Conservation (phyloP, 225 moss, liverwort and hornwort species). For the Ulota crispa region DNA sequence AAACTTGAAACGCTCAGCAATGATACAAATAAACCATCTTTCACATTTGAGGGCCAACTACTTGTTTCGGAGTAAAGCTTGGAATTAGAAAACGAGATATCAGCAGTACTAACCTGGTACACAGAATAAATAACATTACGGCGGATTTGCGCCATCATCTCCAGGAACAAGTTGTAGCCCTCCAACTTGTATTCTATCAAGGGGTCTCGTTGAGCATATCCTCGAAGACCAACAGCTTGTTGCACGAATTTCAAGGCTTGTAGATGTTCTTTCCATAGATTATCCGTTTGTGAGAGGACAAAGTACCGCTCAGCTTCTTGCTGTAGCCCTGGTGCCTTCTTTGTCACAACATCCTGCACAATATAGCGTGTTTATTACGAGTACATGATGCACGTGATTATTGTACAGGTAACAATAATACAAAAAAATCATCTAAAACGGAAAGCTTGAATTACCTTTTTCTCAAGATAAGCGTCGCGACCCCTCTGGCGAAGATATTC, state of each 20-base stretch:
- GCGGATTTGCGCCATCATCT: constrained; percentile 98
- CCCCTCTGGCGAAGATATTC: constrained; percentile 76
- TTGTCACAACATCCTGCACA: constrained; percentile 61
- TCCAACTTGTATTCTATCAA: constrained; percentile 98
- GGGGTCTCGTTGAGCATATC: constrained; percentile 95
- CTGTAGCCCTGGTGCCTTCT: constrained; percentile 79
- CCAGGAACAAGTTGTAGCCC: constrained; percentile 90
- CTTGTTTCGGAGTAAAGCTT: neutral
- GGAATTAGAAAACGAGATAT: neutral
- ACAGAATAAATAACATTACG: constrained; percentile 98
- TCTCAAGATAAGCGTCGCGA: constrained; percentile 72
- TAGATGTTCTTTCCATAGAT: constrained; percentile 97
- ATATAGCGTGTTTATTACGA: neutral
- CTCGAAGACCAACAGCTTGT: constrained; percentile 94
- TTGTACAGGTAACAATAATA: neutral
- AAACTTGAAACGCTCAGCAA: constrained; percentile 4
- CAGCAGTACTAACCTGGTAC: constrained; percentile 68
- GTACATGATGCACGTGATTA: neutral
- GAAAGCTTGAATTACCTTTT: constrained; percentile 57
- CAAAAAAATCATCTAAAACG: neutral
- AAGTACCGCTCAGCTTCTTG: constrained; percentile 97
- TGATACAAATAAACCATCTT: neutral
- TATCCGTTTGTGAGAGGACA: constrained; percentile 94
- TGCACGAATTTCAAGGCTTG: constrained; percentile 98
- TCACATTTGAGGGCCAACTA: neutral